phyloP scores from a whole-genome alignment of 495 filamentous ascomycete genomes.

The Neurospora hispaniola region DNA sequence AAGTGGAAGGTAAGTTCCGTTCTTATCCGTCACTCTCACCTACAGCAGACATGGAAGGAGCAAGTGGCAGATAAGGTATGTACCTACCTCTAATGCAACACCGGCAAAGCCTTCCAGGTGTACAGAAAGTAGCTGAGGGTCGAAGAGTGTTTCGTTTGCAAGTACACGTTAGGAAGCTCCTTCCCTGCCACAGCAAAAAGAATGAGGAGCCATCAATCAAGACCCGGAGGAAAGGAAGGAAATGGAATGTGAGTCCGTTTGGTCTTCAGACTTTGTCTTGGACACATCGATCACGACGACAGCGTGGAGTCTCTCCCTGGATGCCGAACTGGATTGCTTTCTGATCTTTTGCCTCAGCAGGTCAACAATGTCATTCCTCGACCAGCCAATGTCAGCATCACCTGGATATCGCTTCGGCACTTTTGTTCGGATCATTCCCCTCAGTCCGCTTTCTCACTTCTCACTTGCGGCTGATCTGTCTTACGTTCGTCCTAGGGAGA shows the following conservation, averaged over 20 bases:
- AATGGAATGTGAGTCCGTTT: neutral
- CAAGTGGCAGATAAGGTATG: neutral
- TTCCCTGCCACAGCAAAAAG: neutral
- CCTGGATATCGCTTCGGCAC: slow-evolving; percentile 1
- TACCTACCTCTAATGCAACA: neutral
- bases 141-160: too few relatives aligned
- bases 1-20: too few relatives aligned
- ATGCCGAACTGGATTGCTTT: neutral
- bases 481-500: neutral
- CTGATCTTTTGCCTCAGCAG: neutral
- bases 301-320: neutral
- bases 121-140: too few relatives aligned
- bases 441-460: neutral
- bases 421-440: slow-evolving; percentile 3
- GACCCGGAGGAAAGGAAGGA: neutral
- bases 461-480: neutral
- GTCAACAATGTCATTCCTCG: neutral
- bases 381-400: neutral
- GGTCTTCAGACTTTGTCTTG: neutral
- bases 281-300: neutral
- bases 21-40: neutral
- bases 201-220: neutral
- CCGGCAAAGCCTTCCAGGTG: neutral
- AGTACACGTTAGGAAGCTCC: neutral
- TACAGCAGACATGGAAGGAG: neutral